Conservation (phyloP, 2,329 filamentous ascomycete species). For the Huntiella omanensis region DNA sequence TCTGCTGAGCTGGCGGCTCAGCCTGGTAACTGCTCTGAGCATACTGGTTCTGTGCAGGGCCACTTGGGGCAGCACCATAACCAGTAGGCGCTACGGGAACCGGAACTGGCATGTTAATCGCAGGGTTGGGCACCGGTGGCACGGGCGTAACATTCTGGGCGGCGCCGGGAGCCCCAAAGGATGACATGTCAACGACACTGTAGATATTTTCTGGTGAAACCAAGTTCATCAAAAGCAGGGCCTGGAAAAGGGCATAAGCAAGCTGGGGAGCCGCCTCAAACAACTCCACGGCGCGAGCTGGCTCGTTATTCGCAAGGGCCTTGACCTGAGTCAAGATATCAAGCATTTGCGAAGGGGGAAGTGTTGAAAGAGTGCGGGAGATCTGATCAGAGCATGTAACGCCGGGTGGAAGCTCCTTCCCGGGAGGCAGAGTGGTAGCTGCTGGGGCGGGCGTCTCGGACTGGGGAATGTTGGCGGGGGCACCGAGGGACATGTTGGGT, state of each 20-base stretch:
- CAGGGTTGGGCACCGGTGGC: conserved; percentile 11
- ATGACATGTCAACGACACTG: conserved; percentile 51
- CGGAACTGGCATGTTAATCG: background rate
- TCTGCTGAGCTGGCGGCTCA: conserved; percentile 24
- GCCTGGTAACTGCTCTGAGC: conserved; percentile 16
- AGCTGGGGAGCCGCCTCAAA: conserved; percentile 81
- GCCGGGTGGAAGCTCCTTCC: conserved; percentile 65
- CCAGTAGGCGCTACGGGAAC: background rate
- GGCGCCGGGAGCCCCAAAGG: conserved; percentile 22
- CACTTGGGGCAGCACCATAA: conserved; percentile 11
- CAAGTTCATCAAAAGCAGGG: conserved; percentile 77
- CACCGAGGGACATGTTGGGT: background rate
- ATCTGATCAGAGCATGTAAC: conserved; percentile 80
- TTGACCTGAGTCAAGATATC: conserved; percentile 95
- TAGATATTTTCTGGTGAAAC: conserved; percentile 71
- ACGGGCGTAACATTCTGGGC: conserved; percentile 16
- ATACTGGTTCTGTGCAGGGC: conserved; percentile 17
- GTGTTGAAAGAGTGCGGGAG: conserved; percentile 69
- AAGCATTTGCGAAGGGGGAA: conserved; percentile 75
- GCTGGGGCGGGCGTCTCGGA: conserved; percentile 15
- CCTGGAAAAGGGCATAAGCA: conserved; percentile 87
- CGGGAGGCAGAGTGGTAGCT: conserved; percentile 48
- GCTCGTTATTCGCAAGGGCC: conserved; percentile 62
- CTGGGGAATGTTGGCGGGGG: background rate
- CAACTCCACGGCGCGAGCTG: conserved; percentile 66